Percentiles rank a stretch among this genome's conserved stretches.
Conservation (phyloP, 805 yeast genomes). For the Metschnikowia vanudenii region DNA sequence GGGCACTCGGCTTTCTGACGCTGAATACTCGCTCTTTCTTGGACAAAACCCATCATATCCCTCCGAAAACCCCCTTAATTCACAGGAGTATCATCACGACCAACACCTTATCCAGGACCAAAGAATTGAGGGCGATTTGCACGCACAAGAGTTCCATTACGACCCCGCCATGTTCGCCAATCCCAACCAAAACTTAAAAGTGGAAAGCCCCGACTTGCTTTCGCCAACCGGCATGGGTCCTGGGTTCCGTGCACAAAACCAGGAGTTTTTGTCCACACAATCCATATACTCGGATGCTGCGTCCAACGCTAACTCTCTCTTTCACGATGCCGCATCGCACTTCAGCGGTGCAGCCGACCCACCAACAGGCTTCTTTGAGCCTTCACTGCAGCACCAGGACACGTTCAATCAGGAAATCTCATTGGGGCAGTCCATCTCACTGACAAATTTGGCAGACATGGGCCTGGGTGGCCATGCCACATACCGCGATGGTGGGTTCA, state of each 20-base stretch:
- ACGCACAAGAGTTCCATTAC: not conserved
- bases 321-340: conserved; percentile 36
- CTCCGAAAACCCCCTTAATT: not conserved
- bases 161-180: conserved; percentile 13
- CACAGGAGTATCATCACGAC: not conserved
- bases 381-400: conserved; percentile 9
- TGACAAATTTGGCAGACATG: conserved; percentile 29
- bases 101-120: not conserved
- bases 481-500: not conserved
- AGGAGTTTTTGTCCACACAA: conserved; percentile 14
- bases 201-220: conserved; percentile 18
- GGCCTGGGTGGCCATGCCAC: not conserved
- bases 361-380: conserved; percentile 7
- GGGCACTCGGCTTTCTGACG: not conserved
- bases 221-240: conserved; percentile 16
- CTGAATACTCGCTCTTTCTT: conserved; percentile 4
- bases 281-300: conserved; percentile 38
- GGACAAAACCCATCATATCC: conserved; percentile 1
- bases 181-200: conserved; percentile 14
- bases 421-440: conserved; percentile 39
- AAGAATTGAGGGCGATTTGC: not conserved
- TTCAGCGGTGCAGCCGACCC: conserved; percentile 18
- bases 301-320: conserved; percentile 39
- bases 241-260: conserved; percentile 12
- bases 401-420: conserved; percentile 36